Base-by-base conservation (phyloP, 495 filamentous ascomycete species). In the Tuber brumale region DNA sequence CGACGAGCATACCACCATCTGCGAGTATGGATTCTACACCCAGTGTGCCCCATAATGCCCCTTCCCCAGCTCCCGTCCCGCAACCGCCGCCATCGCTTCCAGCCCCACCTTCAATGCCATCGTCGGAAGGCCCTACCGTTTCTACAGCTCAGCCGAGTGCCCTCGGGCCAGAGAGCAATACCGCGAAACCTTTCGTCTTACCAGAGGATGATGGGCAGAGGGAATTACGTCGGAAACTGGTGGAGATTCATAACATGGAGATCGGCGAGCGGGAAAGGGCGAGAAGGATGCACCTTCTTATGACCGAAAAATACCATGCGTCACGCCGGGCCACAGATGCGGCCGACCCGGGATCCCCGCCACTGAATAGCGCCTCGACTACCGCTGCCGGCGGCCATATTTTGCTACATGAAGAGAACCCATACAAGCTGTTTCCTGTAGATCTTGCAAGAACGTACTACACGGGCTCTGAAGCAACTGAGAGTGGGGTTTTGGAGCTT, bases 141-240 rank as follows among this genome's bases (percentile, higher is more conserved):
- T 72, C 73, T 18, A 83, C 83, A 51, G 71, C 78, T 41, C 79
- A 70, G 57, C 61, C 76, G 35, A 79, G 75, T 71, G 61, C 69
- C 41, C 71, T 73, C 31, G 35, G 37, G 27, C 48, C 66, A 46
- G 72, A 70, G 57, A 48, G 72, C 77, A 73, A 76, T 78, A 51
- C 80, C 78, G 10, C 72, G 66, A 76, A 81, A 76, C 75, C 77
- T 76, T 70, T 73, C 10, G 82, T 86, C 35, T 85, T 99, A 71
- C 96, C 95, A 0, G 95, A 91, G 79, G 93, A 99, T 84, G 95
- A 99, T 87, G 95, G 95, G 44, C 97, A 97, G 92, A 87, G 89
- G 12, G 84, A 85, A 72, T 84, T 98, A 75, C 87, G 95, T 74
- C 88, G 86, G 76, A 91, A 90, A 83, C 95, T 99, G 76, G 88